These are phyloP conservation scores for Crithidia thermophila DNA, from an alignment of 208 protist genomes.

Conservation along the genomic window DNA sequence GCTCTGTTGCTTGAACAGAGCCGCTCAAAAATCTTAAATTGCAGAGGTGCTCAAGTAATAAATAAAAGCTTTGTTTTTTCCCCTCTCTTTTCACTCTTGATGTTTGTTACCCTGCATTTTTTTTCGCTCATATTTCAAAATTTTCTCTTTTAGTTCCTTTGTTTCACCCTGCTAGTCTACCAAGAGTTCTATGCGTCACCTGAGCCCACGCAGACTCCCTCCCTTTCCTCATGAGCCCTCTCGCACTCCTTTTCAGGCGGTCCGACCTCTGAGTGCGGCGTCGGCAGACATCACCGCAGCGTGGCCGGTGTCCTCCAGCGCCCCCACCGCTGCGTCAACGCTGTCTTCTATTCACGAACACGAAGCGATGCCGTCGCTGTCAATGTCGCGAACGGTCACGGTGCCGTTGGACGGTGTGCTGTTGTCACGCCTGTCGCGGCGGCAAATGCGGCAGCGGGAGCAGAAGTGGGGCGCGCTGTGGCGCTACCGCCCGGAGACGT, in stretches of 20 bases:
- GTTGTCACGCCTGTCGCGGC: slow-evolving; percentile 27
- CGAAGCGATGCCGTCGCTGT: not conserved
- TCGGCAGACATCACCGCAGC: not conserved
- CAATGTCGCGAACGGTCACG: not conserved
- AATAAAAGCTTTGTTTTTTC: too few relatives aligned
- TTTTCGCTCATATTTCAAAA: too few relatives aligned
- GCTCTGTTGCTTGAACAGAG: too few relatives aligned
- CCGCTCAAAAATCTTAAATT: too few relatives aligned
- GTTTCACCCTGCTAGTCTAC: too few relatives aligned
- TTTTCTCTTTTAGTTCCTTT: slow-evolving; percentile 3
- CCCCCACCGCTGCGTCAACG: too few relatives aligned
- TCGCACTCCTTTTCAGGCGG: not conserved
- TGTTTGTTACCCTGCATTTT: too few relatives aligned
- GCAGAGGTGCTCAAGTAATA: too few relatives aligned
- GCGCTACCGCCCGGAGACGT: slow-evolving; percentile 35
- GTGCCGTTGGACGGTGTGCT: not conserved
- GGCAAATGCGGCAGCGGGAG: slow-evolving; percentile 52
- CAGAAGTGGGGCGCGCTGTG: slow-evolving; percentile 46
- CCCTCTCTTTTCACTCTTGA: too few relatives aligned
- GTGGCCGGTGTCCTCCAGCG: not conserved
- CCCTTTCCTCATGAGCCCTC: slow-evolving; percentile 15
- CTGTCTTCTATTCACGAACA: not conserved
- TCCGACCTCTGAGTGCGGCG: slow-evolving; percentile 3
- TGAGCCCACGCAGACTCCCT: slow-evolving; percentile 3
- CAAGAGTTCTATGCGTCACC: slow-evolving; percentile 20